These are phyloP conservation scores for Citrullus colocynthis DNA, from an alignment of 306 rosid species.

Conservation along the genomic window DNA sequence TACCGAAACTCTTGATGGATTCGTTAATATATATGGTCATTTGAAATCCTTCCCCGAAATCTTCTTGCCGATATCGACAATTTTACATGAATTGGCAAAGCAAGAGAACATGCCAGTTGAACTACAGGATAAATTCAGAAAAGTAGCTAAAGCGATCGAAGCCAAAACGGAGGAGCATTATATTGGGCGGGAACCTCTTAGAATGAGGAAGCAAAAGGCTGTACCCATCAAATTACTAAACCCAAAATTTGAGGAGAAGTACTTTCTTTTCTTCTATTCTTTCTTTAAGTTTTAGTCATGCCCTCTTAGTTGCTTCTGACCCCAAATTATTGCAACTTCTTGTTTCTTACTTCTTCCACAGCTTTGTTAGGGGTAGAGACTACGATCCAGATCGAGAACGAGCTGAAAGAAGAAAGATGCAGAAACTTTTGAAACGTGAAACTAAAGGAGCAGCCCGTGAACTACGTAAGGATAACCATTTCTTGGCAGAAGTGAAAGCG, in stretches of 20 bases:
- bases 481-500: conserved; percentile 60
- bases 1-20: conserved; percentile 56
- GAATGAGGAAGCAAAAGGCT: conserved; percentile 79
- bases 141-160: conserved; percentile 41
- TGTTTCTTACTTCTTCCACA: conserved; percentile 26
- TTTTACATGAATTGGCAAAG: conserved; percentile 35
- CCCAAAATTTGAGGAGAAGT: conserved; percentile 82
- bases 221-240: conserved; percentile 62
- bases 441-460: conserved; percentile 77
- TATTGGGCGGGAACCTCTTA: conserved; percentile 56
- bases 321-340: not conserved
- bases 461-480: conserved; percentile 67
- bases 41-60: conserved; percentile 76
- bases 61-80: conserved; percentile 44
- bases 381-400: conserved; percentile 76
- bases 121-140: conserved; percentile 35
- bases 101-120: conserved; percentile 38
- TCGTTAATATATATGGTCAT: conserved; percentile 31
- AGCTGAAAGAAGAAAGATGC: conserved; percentile 50
- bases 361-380: conserved; percentile 81
- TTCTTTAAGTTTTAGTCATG: not conserved
- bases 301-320: not conserved
- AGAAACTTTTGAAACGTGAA: conserved; percentile 49
- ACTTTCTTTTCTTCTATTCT: conserved; percentile 11
- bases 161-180: conserved; percentile 38